These are phyloP conservation scores for Colletotrichum lupini DNA, from an alignment of 2,329 filamentous ascomycete genomes.

Conservation along the genomic window DNA sequence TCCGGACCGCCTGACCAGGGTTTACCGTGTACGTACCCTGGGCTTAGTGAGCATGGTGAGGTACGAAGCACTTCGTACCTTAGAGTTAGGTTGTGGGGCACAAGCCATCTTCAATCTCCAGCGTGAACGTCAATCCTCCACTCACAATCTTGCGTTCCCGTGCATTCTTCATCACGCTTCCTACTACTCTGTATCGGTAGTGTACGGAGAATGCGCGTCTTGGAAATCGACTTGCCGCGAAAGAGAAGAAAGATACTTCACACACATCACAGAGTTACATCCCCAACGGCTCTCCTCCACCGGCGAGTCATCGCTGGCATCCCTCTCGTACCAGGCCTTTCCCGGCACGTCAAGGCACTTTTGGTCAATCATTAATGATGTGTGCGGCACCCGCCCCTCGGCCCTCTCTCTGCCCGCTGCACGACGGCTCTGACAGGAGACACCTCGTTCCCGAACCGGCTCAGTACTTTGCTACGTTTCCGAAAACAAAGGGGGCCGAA, in stretches of 20 bases:
- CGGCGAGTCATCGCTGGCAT: not conserved
- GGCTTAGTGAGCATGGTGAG: no score
- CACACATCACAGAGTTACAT: conserved; percentile 27
- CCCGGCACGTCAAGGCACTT: conserved; percentile 12
- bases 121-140: not conserved
- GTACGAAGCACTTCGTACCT: no score
- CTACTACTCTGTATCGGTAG: not conserved
- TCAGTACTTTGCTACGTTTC: not conserved
- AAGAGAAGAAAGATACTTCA: conserved; percentile 1
- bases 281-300: not conserved
- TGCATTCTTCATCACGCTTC: not conserved
- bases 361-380: not conserved
- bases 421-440: conserved; percentile 21
- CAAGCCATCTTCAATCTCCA: conserved; percentile 16
- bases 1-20: not conserved
- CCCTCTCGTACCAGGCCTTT: not conserved
- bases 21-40: no score
- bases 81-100: not conserved
- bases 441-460: conserved; percentile 6
- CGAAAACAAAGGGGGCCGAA: conserved; percentile 8
- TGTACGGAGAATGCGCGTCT: not conserved
- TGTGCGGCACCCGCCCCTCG: conserved; percentile 6
- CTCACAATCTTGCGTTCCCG: conserved; percentile 12
- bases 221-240: not conserved
- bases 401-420: conserved; percentile 5